A percentile compares a stretch with the other conserved stretches of the same genome.
phyloP scores from a whole-genome alignment of 2,329 filamentous ascomycete species.

The Fusarium sp. region DNA sequence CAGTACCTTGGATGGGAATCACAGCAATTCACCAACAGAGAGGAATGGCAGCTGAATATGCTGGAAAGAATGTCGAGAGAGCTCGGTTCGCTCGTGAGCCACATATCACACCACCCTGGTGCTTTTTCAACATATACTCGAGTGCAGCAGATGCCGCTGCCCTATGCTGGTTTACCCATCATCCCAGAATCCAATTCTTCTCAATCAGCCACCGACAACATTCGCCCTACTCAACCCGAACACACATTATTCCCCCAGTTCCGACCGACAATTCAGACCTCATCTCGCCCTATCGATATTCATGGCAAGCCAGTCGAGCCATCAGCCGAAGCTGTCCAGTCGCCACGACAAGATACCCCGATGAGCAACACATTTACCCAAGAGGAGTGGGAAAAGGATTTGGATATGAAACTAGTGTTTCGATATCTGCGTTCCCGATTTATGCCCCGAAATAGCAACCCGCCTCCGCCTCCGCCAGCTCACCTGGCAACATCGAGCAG shows the following conservation, averaged over 20 bases:
- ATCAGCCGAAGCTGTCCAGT: constrained; percentile 31
- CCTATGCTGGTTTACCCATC: constrained; percentile 80
- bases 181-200: constrained; percentile 62
- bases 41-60: constrained; percentile 78
- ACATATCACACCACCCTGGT: constrained; percentile 81
- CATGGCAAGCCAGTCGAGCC: constrained; percentile 44
- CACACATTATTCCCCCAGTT: constrained; percentile 52
- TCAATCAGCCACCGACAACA: constrained; percentile 41
- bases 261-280: constrained; percentile 57
- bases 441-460: constrained; percentile 58
- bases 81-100: constrained; percentile 82
- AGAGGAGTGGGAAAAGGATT: constrained; percentile 92
- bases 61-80: constrained; percentile 87
- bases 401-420: constrained; percentile 93
- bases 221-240: constrained; percentile 33
- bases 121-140: constrained; percentile 85
- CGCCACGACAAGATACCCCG: constrained; percentile 36
- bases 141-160: constrained; percentile 69
- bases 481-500: constrained; percentile 60
- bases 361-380: constrained; percentile 60
- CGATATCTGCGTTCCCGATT: constrained; percentile 84
- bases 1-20: constrained; percentile 43
- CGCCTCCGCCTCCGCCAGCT: constrained; percentile 54
- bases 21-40: constrained; percentile 47
- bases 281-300: constrained; percentile 50